A percentile compares a stretch with the other conserved stretches of the same genome.
Evolutionary conservation across 1,284 basidiomycete species (phyloP).

Genomic region (Sutorius eximius): DNA sequence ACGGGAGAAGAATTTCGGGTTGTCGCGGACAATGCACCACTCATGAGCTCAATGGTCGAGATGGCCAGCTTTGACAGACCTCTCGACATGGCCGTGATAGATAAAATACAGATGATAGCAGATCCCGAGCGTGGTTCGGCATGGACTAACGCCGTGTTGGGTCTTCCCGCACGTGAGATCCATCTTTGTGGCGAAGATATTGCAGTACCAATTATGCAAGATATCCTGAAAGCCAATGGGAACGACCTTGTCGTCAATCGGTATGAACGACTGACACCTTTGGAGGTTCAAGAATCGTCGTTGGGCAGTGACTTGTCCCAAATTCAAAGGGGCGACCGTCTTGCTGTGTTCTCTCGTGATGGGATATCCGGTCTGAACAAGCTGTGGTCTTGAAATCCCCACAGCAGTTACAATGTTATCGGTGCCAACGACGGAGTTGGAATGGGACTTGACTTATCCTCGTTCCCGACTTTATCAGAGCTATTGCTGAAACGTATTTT

Average conservation of each 20-base stretch:
- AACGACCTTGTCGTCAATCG: conserved; percentile 79
- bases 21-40: too few relatives aligned
- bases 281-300: conserved; percentile 67
- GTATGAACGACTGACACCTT: conserved; percentile 88
- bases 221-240: conserved; percentile 77
- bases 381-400: conserved; percentile 74
- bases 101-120: conserved; percentile 97
- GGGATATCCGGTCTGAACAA: conserved; percentile 84
- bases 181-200: conserved; percentile 97
- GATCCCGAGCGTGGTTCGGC: conserved; percentile 77
- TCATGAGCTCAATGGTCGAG: conserved; percentile 88
- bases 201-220: conserved; percentile 76
- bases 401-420: conserved; percentile 68
- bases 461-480: background rate
- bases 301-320: conserved; percentile 64
- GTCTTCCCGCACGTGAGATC: conserved; percentile 77
- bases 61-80: conserved; percentile 63
- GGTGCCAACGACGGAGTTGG: conserved; percentile 83
- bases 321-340: conserved; percentile 84
- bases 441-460: conserved; percentile 73
- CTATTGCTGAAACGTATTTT: background rate
- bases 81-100: conserved; percentile 89
- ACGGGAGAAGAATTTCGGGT: conserved; percentile 92
- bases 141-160: conserved; percentile 87
- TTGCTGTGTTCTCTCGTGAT: conserved; percentile 83